Percentiles rank a stretch among this genome's conserved stretches.
These are phyloP conservation scores for Athelia psychrophila DNA, from an alignment of 1,284 basidiomycete genomes.

Conservation along the genomic window DNA sequence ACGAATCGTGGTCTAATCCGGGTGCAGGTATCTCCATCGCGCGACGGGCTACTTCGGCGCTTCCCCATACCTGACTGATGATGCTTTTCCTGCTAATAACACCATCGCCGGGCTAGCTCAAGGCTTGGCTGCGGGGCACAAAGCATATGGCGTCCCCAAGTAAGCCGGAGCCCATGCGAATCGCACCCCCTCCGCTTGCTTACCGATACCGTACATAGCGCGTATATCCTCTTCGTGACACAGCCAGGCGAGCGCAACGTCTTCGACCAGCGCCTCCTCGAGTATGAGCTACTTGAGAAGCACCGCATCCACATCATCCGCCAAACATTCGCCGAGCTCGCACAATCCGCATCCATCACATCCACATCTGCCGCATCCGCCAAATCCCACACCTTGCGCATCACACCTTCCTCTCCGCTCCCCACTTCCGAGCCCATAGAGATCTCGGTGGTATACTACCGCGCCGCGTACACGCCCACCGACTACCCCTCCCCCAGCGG, in stretches of 20 bases:
- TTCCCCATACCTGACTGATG: slow-evolving; percentile 50
- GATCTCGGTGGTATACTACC: slow-evolving; percentile 85
- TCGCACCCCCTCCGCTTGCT: slow-evolving; percentile 4
- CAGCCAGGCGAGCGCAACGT: slow-evolving; percentile 93
- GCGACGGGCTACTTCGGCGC: slow-evolving; percentile 65
- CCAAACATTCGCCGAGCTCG: slow-evolving; percentile 73
- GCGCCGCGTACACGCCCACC: slow-evolving; percentile 83
- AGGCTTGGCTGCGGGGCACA: slow-evolving; percentile 81
- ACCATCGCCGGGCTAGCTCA: slow-evolving; percentile 69
- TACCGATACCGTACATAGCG: slow-evolving; percentile 40
- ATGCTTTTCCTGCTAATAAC: slow-evolving; percentile 74
- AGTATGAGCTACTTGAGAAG: slow-evolving; percentile 79
- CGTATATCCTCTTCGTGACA: slow-evolving; percentile 84
- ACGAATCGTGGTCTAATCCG: not conserved
- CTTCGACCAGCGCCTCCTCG: slow-evolving; percentile 90
- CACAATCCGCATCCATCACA: slow-evolving; percentile 45
- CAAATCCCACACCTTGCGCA: slow-evolving; percentile 29
- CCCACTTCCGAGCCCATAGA: slow-evolving; percentile 40
- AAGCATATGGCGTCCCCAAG: slow-evolving; percentile 63
- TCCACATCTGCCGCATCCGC: slow-evolving; percentile 20
- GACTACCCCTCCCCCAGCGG: slow-evolving; percentile 64
- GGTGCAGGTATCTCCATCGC: slow-evolving; percentile 59
- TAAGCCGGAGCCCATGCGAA: slow-evolving; percentile 25
- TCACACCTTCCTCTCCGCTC: slow-evolving; percentile 37
- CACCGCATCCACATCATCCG: slow-evolving; percentile 73